Base-by-base conservation (phyloP, 495 filamentous ascomycete species). In the Trichoderma erinaceum region DNA sequence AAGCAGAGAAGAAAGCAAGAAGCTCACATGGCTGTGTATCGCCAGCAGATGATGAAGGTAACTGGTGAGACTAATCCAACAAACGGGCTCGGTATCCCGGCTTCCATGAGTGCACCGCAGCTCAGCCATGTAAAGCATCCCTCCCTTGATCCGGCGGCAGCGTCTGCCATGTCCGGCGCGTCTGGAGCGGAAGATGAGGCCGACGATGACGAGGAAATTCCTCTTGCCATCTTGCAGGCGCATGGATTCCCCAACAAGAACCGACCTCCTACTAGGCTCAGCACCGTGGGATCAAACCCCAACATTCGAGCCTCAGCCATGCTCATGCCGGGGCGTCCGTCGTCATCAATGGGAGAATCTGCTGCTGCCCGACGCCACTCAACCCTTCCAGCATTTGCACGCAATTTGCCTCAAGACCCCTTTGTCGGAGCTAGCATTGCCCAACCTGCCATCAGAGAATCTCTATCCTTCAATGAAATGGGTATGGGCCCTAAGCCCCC, bases 21-120 rank as follows among this genome's bases (percentile, higher is more conserved):
- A 74, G 94, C 93, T 12, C 92, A 96, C 75, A 84, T 97, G 75
- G 82, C 92, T 15, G 88, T 97, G 10, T 96, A 97, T 74, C 86
- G 95, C 63, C 94, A 97, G 74, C 89, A 94, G 75, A 96, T 97
- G 92, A 96, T 92, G 91, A 97, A 97, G 74, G 89, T 96, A 23
- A 96, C 92, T 10, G 93, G 93, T 64, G 91, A 92, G 71, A 78
- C 83, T 8, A 76, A 81, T 0, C 69, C 75, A 12, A 66, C 73
- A 0, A 74, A 77, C 48, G 75, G 83, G 77, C 70, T 82, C 48
- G 73, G 78, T 67, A 69, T 83, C 21, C 75, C 78, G 41, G 78
- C 81, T 50, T 85, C 85, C 5, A 77, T 84, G 68, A 87, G 86
- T 72, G 85, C 82, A 16, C 86, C 86, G 5, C 85, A 84, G 64